Evolutionary conservation across 495 filamentous ascomycete species (phyloP), one percentile per base, ranked within the genome.

Genomic region (Xylaria flabelliformis): DNA sequence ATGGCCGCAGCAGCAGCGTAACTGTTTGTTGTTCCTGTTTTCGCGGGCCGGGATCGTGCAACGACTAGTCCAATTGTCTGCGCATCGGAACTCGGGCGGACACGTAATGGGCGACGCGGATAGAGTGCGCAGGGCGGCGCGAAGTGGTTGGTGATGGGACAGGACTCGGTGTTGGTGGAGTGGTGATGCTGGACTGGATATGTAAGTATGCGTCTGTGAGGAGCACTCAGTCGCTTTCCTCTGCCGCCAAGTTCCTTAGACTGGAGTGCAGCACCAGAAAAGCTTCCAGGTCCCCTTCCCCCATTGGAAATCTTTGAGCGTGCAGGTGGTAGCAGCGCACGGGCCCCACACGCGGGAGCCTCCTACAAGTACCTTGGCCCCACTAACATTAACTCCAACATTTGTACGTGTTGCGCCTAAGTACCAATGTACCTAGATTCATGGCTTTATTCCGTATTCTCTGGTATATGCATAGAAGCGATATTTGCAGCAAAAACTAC

Each of bases 261-360:
- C 53, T 55, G 13, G 41, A 51, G 64, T 66, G 26, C 64, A 39
- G 62, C 62, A 19, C 42, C 29, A 51, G 21, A 26, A 75, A 75
- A 73, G 73, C 71, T 39, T 39, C 36, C 36, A 39, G 36, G 36
- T 39, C 34, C 58, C 58, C 75, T 75, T 34, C 55, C 63, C 73
- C 76, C 65, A 72, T 75, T 74, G 76, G 74, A 77, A 79, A 77
- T 76, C 72, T 78, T 75, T 76, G 65, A 36, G 74, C 67, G 73
- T 39, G 36, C 36, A 39, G 36, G 36, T 78, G 64, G 78, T 48
- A 71, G 53, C 13, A 21, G 62, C 59, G 69, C 72, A 74, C 72
- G 64, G 72, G 65, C 70, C 70, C 32, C 46, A 46, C 39, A 29
- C 50, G 48, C 29, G 39, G 39, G 39, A 42, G 39, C 39, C 39